Percentiles rank a stretch among this genome's conserved stretches.
Conservation (phyloP, 1,139 yeast genomes). For the Wickerhamomyces sp. region DNA sequence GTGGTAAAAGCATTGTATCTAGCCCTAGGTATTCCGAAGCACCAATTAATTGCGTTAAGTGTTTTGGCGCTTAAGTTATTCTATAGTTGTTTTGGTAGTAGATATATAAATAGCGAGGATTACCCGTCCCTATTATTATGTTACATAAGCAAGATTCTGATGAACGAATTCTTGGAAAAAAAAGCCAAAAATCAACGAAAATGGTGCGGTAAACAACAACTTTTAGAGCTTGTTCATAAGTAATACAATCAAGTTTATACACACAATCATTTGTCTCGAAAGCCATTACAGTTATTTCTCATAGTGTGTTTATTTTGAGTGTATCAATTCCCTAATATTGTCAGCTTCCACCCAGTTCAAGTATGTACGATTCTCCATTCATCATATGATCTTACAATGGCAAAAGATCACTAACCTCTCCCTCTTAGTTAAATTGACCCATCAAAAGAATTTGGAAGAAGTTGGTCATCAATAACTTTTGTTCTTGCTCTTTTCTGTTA, state of each 20-base stretch:
- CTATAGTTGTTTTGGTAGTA: too few species aligned
- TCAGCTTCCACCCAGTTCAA: background rate
- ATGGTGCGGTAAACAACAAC: too few species aligned
- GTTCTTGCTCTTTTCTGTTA: too few species aligned
- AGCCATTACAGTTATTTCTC: background rate
- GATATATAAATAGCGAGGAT: too few species aligned
- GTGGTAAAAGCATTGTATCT: conserved; percentile 61
- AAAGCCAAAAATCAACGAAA: too few species aligned
- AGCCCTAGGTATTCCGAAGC: background rate
- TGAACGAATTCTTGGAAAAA: too few species aligned
- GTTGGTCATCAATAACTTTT: background rate
- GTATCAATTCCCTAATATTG: background rate
- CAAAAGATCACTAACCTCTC: background rate
- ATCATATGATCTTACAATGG: background rate
- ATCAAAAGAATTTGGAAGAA: background rate
- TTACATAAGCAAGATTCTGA: too few species aligned
- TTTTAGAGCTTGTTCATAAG: too few species aligned
- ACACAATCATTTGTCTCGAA: background rate
- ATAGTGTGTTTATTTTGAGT: background rate
- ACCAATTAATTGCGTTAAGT: too few species aligned
- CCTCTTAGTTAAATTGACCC: background rate
- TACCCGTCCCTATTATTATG: too few species aligned
- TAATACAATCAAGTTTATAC: background rate
- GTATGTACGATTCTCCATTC: too few species aligned
- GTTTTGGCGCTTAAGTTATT: too few species aligned